Percentiles rank a stretch among this genome's conserved stretches.
phyloP scores from a whole-genome alignment of 495 filamentous ascomycete genomes.

The Neurospora sp. region DNA sequence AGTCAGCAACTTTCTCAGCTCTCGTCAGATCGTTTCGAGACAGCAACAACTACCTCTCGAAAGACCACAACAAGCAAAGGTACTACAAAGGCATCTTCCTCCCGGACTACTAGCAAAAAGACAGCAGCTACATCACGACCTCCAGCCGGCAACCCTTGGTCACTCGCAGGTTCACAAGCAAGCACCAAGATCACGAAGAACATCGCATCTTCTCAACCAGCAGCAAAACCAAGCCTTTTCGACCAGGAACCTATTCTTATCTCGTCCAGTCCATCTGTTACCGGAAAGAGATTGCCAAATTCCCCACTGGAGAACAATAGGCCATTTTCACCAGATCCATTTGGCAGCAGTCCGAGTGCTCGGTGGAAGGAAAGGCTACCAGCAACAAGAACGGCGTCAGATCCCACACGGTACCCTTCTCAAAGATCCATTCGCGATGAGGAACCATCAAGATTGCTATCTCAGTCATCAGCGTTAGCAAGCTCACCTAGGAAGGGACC shows the following conservation, averaged over 20 bases:
- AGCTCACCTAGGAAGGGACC: neutral
- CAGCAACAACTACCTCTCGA: neutral
- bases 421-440: neutral
- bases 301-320: neutral
- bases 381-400: neutral
- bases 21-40: neutral
- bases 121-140: constrained; percentile 1
- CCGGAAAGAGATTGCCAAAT: constrained; percentile 3
- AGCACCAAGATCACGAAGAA: constrained; percentile 21
- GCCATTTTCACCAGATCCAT: constrained; percentile 30
- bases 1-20: neutral
- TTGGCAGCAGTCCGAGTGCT: constrained; percentile 4
- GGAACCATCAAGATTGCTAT: neutral
- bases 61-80: neutral
- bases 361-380: neutral
- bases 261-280: constrained; percentile 31
- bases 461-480: neutral
- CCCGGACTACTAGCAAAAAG: constrained; percentile 4
- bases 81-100: neutral
- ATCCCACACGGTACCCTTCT: neutral
- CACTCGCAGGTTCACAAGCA: constrained; percentile 29
- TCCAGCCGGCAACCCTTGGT: constrained; percentile 32
- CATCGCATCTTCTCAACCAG: constrained; percentile 5
- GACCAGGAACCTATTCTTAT: constrained; percentile 27
- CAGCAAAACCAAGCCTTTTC: neutral